Base-by-base conservation (phyloP, 2,329 filamentous ascomycete genomes). In the Pestalotiopsis sp. region DNA sequence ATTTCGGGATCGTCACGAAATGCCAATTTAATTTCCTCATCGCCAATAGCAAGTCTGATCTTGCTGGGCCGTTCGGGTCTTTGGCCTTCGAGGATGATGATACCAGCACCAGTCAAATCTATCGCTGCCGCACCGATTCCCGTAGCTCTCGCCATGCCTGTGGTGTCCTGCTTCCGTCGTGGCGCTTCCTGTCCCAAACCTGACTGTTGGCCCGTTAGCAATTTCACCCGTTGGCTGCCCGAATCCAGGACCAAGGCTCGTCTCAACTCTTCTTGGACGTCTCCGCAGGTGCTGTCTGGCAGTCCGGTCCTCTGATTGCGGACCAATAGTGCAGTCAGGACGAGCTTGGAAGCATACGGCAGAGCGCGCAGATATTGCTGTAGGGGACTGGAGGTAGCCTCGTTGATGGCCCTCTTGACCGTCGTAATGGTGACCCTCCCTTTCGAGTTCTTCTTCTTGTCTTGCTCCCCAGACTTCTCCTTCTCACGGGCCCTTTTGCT, bases 341-440 rank as follows among this genome's bases (percentile, higher is more conserved):
- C 90, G 45, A 98, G 84, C 77, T 98, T 98, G 13, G 92, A 91
- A 31, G 91, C 88, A 57, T 98, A 86, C 0, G 96, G 93, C 25
- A 98, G 87, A 20, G 90, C 88, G 64, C 94, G 92, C 45, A 99
- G 87, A 76, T 94, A 94, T 78, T 96, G 93, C 78, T 98, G 95
- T 68, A 98, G 84, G 2, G 96, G 96, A 68, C 93, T 97, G 4
- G 93, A 94, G 0, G 95, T 98, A 4, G 95, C 95, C 82, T 99
- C 96, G 75, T 93, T 93, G 80, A 99, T 98, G 45, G 96, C 96
- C 77, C 93, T 91, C 80, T 97, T 97, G 79, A 98, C 92, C 4
- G 94, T 98, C 66, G 92, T 90, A 76, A 98, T 98, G 1, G 94
- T 98, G 56, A 99, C 96, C 65, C 91, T 88, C 45, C 84, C 84